These are phyloP conservation scores for Monosporascus sp. DNA, from an alignment of 2,329 filamentous ascomycete genomes.

Conservation along the genomic window DNA sequence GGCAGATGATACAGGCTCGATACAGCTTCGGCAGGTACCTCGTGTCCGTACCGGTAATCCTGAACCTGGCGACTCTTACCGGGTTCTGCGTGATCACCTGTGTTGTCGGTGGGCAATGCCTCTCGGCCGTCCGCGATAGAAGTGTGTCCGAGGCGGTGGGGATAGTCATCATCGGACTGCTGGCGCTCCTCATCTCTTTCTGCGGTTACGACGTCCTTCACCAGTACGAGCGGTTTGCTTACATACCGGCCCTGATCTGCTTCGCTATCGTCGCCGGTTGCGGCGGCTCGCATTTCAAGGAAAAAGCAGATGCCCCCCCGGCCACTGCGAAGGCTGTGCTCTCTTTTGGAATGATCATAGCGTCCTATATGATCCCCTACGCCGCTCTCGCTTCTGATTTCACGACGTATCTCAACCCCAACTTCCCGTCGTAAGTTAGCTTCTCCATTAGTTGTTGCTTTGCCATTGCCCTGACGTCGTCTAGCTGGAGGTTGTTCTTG, in stretches of 20 bases:
- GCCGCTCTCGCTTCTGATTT: conserved; percentile 55
- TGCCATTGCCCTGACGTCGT: conserved; percentile 6
- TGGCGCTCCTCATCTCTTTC: conserved; percentile 56
- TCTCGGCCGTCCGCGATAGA: conserved; percentile 47
- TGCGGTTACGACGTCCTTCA: conserved; percentile 55
- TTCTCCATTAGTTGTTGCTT: not conserved
- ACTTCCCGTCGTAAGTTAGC: conserved; percentile 41
- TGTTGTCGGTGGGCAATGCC: conserved; percentile 55
- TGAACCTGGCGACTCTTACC: conserved; percentile 58
- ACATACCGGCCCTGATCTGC: conserved; percentile 49
- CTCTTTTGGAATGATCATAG: conserved; percentile 55
- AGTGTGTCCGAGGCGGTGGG: conserved; percentile 48
- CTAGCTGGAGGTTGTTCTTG: conserved; percentile 37
- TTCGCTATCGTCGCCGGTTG: conserved; percentile 51
- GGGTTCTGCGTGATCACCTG: conserved; percentile 60
- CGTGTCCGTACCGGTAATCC: conserved; percentile 53
- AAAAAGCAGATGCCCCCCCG: conserved; percentile 40
- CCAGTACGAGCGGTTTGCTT: conserved; percentile 53
- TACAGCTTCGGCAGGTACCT: conserved; percentile 58
- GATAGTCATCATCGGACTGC: conserved; percentile 54
- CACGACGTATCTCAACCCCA: conserved; percentile 55
- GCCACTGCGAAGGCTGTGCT: conserved; percentile 43
- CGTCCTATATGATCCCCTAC: conserved; percentile 60
- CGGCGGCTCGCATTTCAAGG: conserved; percentile 42
- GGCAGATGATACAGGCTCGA: conserved; percentile 61